Conservation (phyloP, 768 basidiomycete species). For the Suillus weaverae region DNA sequence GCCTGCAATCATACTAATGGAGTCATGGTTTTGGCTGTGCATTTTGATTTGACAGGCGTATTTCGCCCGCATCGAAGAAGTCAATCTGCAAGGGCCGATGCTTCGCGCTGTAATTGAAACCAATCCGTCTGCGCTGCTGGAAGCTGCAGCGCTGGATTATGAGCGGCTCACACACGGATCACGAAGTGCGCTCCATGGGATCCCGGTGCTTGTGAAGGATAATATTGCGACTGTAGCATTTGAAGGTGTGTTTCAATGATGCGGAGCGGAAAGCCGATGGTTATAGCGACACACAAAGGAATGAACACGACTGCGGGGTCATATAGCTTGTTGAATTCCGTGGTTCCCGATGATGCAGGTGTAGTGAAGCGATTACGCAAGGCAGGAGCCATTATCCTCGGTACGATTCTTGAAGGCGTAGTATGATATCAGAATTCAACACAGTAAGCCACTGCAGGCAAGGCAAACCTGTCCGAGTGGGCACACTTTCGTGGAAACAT, state of each 20-base stretch:
- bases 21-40: neutral
- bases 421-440: neutral
- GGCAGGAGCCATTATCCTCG: slow-evolving; percentile 38
- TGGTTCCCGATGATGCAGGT: slow-evolving; percentile 36
- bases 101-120: slow-evolving; percentile 43
- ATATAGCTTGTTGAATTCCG: slow-evolving; percentile 35
- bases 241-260: slow-evolving; percentile 19
- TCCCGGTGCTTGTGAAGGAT: slow-evolving; percentile 40
- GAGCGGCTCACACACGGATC: slow-evolving; percentile 31
- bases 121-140: slow-evolving; percentile 37
- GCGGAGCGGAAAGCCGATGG: too few relatives aligned
- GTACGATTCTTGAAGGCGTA: slow-evolving; percentile 9
- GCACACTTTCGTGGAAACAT: slow-evolving; percentile 48
- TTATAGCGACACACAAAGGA: slow-evolving; percentile 19
- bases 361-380: slow-evolving; percentile 32
- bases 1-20: neutral
- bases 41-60: slow-evolving; percentile 34
- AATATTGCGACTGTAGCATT: slow-evolving; percentile 32
- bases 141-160: slow-evolving; percentile 35
- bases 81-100: slow-evolving; percentile 38
- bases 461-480: slow-evolving; percentile 57
- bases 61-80: slow-evolving; percentile 43
- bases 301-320: slow-evolving; percentile 46
- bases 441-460: slow-evolving; percentile 35
- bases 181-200: slow-evolving; percentile 37